Evolutionary conservation across 1,139 yeast genomes (phyloP).

Genomic region (Candida dubliniensis): DNA sequence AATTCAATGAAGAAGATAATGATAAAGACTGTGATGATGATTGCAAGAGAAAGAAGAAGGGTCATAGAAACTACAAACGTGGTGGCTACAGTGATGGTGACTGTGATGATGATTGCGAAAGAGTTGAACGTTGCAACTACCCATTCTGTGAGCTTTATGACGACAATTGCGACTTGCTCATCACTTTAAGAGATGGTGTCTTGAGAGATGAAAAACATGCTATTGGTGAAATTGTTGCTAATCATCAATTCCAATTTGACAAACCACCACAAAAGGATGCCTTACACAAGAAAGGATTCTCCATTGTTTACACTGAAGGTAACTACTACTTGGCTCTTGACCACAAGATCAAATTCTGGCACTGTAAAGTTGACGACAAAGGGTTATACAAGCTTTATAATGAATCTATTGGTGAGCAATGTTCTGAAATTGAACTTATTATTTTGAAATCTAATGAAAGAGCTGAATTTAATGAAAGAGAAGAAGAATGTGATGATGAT

Average conservation of each 20-base stretch:
- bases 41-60: neutral
- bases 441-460: neutral
- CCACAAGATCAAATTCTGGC: constrained; percentile 10
- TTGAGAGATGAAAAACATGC: constrained; percentile 35
- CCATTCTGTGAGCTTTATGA: constrained; percentile 1
- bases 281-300: constrained; percentile 15
- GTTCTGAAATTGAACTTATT: constrained; percentile 6
- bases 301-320: constrained; percentile 13
- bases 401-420: constrained; percentile 4
- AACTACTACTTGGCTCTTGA: constrained; percentile 23
- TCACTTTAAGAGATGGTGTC: constrained; percentile 52
- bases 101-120: neutral
- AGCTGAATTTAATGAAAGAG: neutral
- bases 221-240: constrained; percentile 46
- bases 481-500: neutral
- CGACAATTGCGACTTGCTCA: neutral
- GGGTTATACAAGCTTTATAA: constrained; percentile 10
- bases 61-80: neutral
- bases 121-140: neutral
- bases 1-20: neutral
- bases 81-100: neutral
- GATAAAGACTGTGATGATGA: neutral
- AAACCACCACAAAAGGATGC: constrained; percentile 43
- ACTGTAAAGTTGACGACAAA: constrained; percentile 8
- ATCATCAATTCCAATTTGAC: constrained; percentile 49